A percentile compares a stretch with the other conserved stretches of the same genome.
These are phyloP conservation scores for Blastobotrys raffinosifermentans DNA, from an alignment of 1,139 yeast genomes.

Conservation along the genomic window DNA sequence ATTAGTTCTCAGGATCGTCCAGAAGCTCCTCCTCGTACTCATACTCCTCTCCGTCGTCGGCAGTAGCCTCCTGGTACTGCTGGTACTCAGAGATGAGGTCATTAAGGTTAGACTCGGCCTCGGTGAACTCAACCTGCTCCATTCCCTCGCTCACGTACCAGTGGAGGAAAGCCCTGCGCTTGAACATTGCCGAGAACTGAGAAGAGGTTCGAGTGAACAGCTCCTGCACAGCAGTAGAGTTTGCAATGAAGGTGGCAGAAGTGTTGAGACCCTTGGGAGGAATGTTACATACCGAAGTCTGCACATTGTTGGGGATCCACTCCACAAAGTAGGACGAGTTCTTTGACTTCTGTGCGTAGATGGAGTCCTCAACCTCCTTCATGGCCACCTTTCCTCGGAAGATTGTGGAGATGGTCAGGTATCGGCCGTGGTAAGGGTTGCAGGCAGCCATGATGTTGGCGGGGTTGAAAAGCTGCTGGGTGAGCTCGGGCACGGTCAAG, in stretches of 20 bases:
- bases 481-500: slow-evolving; percentile 40
- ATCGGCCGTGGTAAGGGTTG: slow-evolving; percentile 39
- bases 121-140: slow-evolving; percentile 43
- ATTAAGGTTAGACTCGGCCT: slow-evolving; percentile 40
- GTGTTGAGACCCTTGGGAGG: slow-evolving; percentile 38
- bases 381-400: slow-evolving; percentile 42
- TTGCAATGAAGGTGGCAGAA: slow-evolving; percentile 43
- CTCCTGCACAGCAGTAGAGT: slow-evolving; percentile 42
- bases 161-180: slow-evolving; percentile 41
- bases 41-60: slow-evolving; percentile 35
- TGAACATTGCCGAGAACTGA: slow-evolving; percentile 41
- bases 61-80: slow-evolving; percentile 41
- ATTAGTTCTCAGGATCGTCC: background rate
- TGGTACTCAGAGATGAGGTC: slow-evolving; percentile 41
- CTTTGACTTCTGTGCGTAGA: slow-evolving; percentile 33
- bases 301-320: slow-evolving; percentile 40
- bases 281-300: slow-evolving; percentile 39
- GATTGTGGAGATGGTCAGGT: slow-evolving; percentile 41
- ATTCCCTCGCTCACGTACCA: slow-evolving; percentile 45
- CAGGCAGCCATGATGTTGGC: slow-evolving; percentile 43
- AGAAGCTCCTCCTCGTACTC: slow-evolving; percentile 17
- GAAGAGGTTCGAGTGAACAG: slow-evolving; percentile 37
- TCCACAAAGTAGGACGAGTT: slow-evolving; percentile 38
- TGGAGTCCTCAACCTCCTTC: slow-evolving; percentile 42
- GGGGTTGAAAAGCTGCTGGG: slow-evolving; percentile 42